Evolutionary conservation across 176 grass and related monocot genomes (phyloP).

Genomic region (Oryza glumipatula): DNA sequence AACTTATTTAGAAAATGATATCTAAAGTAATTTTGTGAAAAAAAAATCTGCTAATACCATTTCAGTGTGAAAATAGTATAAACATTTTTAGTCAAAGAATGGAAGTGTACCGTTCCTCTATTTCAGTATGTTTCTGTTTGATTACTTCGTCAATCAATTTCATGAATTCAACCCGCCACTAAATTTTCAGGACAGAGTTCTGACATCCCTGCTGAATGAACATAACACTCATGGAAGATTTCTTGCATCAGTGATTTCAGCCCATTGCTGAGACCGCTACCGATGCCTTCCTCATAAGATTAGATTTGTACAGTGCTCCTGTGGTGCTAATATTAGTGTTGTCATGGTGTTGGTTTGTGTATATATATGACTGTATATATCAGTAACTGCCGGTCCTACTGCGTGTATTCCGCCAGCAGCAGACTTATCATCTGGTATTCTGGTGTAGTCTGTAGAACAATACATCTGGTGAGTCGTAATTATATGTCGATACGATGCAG

Average conservation of each 20-base stretch:
- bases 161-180: background rate
- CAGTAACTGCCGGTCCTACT: slow-evolving; percentile 19
- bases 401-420: slow-evolving; percentile 45
- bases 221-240: slow-evolving; percentile 30
- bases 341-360: slow-evolving; percentile 42
- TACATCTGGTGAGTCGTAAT: slow-evolving; percentile 27
- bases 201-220: slow-evolving; percentile 51
- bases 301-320: slow-evolving; percentile 60
- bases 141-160: background rate
- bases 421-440: slow-evolving; percentile 27
- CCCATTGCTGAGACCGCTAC: slow-evolving; percentile 48
- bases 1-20: background rate
- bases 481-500: slow-evolving; percentile 20
- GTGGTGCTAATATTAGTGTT: slow-evolving; percentile 43
- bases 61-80: background rate
- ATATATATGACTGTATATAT: slow-evolving; percentile 61
- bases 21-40: background rate
- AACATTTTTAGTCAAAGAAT: background rate
- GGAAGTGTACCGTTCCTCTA: background rate
- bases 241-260: slow-evolving; percentile 51
- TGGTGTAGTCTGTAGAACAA: slow-evolving; percentile 31
- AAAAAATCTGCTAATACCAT: background rate
- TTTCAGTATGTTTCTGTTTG: background rate
- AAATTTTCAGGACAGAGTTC: slow-evolving; percentile 51
- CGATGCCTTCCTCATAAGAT: slow-evolving; percentile 48